Evolutionary conservation across 306 rosid genomes (phyloP), one percentile per base, ranked within the genome.

Genomic region (Luffa acutangula): DNA sequence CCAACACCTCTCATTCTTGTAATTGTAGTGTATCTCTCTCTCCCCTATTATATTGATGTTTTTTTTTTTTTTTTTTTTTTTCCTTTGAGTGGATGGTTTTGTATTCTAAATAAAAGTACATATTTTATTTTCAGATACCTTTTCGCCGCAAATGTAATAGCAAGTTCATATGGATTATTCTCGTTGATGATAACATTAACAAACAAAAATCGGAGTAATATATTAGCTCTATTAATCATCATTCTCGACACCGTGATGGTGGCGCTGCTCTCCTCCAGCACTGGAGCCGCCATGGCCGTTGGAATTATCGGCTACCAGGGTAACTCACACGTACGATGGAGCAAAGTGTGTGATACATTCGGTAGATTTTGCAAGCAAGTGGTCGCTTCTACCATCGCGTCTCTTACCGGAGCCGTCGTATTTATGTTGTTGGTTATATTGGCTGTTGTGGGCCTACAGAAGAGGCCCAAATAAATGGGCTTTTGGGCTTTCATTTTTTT

Each of bases 241-340:
- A 0, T 84, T 56, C 78, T 88, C 1, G 98, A 92, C 63, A 66
- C 76, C 14, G 3, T 87, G 41, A 85, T 83, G 90, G 92, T 88
- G 81, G 97, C 84, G 9, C 43, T 94, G 88, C 89, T 94, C 39
- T 92, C 87, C 76, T 92, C 97, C 15, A 66, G 83, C 82, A 75
- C 6, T 5, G 98, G 97, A 7, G 94, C 92, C 2, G 80, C 93
- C 60, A 0, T 41, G 0, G 91, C 92, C 0, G 46, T 87, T 0
- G 97, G 97, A 4, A 2, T 91, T 5, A 57, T 94, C 2, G 95
- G 90, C 8, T 84, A 54, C 83, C 20, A 77, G 33, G 98, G 97
- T 13, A 94, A 94, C 73, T 83, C 96, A 9, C 93, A 83, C 48
- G 86, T 94, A 75, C 83, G 12, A 13, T 94, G 98, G 98, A 70